Evolutionary conservation across 257 asterid genomes (phyloP).

Genomic region (Solanum chmielewskii): DNA sequence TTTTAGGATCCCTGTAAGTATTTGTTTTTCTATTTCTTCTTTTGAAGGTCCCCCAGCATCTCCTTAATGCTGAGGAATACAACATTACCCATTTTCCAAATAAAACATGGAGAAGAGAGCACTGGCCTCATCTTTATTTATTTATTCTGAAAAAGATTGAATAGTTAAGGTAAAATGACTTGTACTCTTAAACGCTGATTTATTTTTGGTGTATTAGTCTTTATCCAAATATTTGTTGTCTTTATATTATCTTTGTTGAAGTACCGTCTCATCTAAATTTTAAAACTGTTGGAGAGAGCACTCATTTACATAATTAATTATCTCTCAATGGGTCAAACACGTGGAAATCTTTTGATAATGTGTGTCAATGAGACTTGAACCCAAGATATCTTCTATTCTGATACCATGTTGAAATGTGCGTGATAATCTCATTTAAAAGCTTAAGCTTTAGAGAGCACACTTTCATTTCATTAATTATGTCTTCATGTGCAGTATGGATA

Average conservation of each 20-base stretch:
- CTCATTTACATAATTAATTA: neutral
- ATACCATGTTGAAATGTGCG: neutral
- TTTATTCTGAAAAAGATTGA: neutral
- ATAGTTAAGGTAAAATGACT: neutral
- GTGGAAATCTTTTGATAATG: neutral
- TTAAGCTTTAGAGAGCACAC: neutral
- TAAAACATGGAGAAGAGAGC: neutral
- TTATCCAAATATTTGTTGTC: neutral
- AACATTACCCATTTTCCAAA: neutral
- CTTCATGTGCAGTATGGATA: neutral
- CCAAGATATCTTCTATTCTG: neutral
- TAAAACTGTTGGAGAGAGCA: neutral
- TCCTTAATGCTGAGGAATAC: neutral
- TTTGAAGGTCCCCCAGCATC: neutral
- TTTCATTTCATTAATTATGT: neutral
- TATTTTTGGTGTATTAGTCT: neutral
- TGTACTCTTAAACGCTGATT: neutral
- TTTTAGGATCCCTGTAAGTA: neutral
- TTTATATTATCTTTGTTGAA: neutral
- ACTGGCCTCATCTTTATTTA: neutral
- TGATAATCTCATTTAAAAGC: neutral
- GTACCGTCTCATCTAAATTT: neutral
- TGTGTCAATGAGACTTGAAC: neutral
- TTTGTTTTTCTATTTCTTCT: neutral
- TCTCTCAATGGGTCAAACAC: neutral